Evolutionary conservation across 257 asterid species (phyloP).

Genomic region (Solanum raphanifolium): DNA sequence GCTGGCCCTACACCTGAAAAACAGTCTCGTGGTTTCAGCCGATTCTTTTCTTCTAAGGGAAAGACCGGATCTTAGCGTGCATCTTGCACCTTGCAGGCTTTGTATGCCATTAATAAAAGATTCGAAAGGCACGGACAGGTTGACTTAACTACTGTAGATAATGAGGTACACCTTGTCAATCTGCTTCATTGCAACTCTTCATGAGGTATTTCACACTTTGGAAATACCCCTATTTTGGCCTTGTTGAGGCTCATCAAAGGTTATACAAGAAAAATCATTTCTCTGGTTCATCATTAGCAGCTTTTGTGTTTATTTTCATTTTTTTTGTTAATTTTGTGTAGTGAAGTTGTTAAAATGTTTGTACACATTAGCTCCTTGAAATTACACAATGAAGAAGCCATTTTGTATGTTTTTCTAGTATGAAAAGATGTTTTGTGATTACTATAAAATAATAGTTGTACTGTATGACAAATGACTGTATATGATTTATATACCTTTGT

Average conservation of each 20-base stretch:
- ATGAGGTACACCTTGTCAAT: not conserved
- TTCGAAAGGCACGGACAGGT: not conserved
- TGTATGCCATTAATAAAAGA: not conserved
- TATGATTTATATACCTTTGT: not conserved
- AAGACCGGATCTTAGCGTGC: constrained; percentile 35
- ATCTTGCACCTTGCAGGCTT: constrained; percentile 5
- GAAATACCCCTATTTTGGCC: not conserved
- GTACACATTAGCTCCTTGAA: not conserved
- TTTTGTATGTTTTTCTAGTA: not conserved
- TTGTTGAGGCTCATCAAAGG: not conserved
- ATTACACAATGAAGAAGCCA: not conserved
- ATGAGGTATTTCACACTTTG: not conserved
- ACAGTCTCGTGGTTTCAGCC: constrained; percentile 63
- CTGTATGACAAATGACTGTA: not conserved
- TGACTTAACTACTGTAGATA: constrained; percentile 1
- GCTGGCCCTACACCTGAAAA: constrained; percentile 68
- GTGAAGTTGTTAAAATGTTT: not conserved
- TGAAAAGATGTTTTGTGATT: not conserved
- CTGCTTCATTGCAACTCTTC: not conserved
- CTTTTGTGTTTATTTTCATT: not conserved
- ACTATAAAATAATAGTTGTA: not conserved
- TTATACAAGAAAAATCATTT: not conserved
- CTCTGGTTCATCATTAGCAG: not conserved
- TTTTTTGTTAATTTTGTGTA: not conserved
- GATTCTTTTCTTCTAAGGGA: constrained; percentile 72